phyloP scores from a whole-genome alignment of 805 yeast genomes.

The Kodamaea sagamina region DNA sequence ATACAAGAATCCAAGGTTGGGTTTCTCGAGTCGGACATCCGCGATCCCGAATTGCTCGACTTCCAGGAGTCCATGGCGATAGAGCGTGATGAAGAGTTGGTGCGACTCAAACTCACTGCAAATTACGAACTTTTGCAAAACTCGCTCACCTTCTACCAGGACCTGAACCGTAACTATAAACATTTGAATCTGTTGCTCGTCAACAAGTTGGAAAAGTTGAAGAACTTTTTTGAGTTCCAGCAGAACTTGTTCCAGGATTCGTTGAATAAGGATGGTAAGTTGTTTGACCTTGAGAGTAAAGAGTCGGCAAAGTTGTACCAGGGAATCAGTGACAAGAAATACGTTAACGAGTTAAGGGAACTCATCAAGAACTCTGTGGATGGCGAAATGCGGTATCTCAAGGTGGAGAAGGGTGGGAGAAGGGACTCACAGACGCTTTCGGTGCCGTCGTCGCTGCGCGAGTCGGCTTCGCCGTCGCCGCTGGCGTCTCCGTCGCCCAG shows the following conservation, averaged over 20 bases:
- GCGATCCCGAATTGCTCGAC: conserved; percentile 32
- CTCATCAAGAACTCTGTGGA: conserved; percentile 20
- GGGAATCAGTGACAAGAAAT: conserved; percentile 33
- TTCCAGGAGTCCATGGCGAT: conserved; percentile 22
- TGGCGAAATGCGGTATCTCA: neutral
- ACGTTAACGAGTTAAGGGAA: conserved; percentile 31
- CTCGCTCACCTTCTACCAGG: conserved; percentile 36
- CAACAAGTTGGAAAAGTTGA: conserved; percentile 40
- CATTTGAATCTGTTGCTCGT: conserved; percentile 29
- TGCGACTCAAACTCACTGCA: conserved; percentile 32
- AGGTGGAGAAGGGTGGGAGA: conserved; percentile 4
- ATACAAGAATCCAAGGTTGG: conserved; percentile 28
- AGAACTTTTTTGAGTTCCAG: conserved; percentile 42
- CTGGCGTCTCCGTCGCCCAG: conserved; percentile 8
- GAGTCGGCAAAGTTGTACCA: conserved; percentile 28
- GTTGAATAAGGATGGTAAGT: conserved; percentile 19
- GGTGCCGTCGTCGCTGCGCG: conserved; percentile 1
- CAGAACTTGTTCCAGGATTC: conserved; percentile 26
- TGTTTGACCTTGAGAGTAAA: conserved; percentile 24
- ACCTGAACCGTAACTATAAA: conserved; percentile 37
- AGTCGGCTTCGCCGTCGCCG: conserved; percentile 8
- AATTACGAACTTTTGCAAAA: conserved; percentile 36
- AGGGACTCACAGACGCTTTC: neutral
- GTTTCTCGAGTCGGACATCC: conserved; percentile 23
- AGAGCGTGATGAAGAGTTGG: conserved; percentile 34